Percentiles rank a stretch among this genome's conserved stretches.
phyloP scores from a whole-genome alignment of 225 moss, liverwort and hornwort genomes.

The Marchantia polymorpha region DNA sequence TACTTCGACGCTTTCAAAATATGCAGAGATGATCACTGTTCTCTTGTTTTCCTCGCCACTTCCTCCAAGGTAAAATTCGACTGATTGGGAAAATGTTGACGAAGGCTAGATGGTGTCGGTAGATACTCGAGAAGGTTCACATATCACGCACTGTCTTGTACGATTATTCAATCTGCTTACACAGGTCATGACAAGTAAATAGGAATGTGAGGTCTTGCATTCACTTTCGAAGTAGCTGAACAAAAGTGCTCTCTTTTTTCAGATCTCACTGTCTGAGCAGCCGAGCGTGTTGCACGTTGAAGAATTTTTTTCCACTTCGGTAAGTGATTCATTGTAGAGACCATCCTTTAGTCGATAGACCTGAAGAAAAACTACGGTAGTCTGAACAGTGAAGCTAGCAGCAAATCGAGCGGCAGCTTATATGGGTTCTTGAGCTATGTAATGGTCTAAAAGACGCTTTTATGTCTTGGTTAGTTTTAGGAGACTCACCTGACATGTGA shows the following conservation, averaged over 20 bases:
- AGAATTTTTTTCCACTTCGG: not conserved
- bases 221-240: not conserved
- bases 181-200: not conserved
- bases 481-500: not conserved
- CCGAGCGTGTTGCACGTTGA: too few relatives aligned
- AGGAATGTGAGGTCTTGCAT: not conserved
- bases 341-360: not conserved
- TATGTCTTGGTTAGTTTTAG: not conserved
- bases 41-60: not conserved
- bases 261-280: not conserved
- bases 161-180: not conserved
- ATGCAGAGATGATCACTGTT: slow-evolving; percentile 56
- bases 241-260: not conserved
- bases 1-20: slow-evolving; percentile 88
- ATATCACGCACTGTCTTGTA: not conserved
- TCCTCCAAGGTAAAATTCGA: not conserved
- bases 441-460: not conserved
- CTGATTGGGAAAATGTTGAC: not conserved
- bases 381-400: not conserved
- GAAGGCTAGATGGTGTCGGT: not conserved
- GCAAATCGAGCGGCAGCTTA: not conserved
- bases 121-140: not conserved
- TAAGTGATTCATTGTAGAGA: not conserved
- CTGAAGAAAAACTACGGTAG: not conserved
- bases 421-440: not conserved